These are phyloP conservation scores for Rhynchosporium agropyri DNA, from an alignment of 2,329 filamentous ascomycete species.

Conservation along the genomic window DNA sequence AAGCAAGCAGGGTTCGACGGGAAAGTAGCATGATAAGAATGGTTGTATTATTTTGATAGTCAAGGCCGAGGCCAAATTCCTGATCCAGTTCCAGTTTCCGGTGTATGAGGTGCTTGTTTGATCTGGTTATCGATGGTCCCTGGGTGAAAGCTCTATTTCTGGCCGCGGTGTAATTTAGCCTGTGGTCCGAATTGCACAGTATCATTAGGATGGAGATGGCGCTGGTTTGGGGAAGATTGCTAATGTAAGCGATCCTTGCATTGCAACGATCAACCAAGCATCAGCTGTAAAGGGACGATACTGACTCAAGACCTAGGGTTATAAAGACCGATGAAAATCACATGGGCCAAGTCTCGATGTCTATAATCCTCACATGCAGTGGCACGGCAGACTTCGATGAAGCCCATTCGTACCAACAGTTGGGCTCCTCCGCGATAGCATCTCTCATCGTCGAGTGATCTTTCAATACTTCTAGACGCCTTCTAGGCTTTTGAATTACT, in stretches of 20 bases:
- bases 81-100: conserved; percentile 7
- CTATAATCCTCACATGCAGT: background rate
- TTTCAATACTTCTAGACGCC: conserved; percentile 6
- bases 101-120: conserved; percentile 15
- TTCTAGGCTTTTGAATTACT: conserved; percentile 10
- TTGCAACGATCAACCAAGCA: background rate
- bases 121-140: conserved; percentile 4
- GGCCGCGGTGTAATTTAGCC: conserved; percentile 9
- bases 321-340: background rate
- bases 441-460: background rate
- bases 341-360: background rate
- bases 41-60: conserved; percentile 39
- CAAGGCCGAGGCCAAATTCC: conserved; percentile 24
- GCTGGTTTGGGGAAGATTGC: background rate
- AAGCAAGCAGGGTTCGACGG: conserved; percentile 54
- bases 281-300: too few relatives aligned
- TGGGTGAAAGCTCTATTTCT: conserved; percentile 15
- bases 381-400: background rate
- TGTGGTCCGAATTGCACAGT: conserved; percentile 1
- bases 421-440: background rate
- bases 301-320: conserved; percentile 1
- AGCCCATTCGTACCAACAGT: background rate
- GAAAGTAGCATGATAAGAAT: conserved; percentile 33
- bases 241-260: background rate
- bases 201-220: background rate